Evolutionary conservation across 2,329 filamentous ascomycete genomes (phyloP).

Genomic region (Hortaea sp.): DNA sequence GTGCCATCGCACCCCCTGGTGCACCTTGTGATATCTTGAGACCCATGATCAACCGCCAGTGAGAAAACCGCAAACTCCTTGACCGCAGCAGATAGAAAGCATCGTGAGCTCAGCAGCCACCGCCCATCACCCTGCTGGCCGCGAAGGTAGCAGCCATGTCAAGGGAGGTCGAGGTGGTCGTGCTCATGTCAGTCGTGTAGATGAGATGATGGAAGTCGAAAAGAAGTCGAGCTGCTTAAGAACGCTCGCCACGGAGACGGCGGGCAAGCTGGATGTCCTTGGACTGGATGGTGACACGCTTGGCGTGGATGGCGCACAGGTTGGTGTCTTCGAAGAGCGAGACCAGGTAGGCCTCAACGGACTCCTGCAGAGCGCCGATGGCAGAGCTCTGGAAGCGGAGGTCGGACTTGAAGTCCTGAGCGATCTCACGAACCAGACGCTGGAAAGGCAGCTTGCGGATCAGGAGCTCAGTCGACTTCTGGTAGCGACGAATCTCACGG

Average conservation of each 20-base stretch:
- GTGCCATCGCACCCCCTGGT: slow-evolving; percentile 14
- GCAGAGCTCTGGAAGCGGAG: slow-evolving; percentile 95
- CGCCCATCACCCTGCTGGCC: slow-evolving; percentile 22
- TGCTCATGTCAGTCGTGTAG: slow-evolving; percentile 15
- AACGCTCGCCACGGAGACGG: slow-evolving; percentile 45
- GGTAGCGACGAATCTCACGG: slow-evolving; percentile 83
- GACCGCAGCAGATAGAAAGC: slow-evolving; percentile 10
- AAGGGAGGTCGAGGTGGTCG: slow-evolving; percentile 21
- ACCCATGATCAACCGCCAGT: slow-evolving; percentile 11
- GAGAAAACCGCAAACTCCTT: slow-evolving; percentile 18
- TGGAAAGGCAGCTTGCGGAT: slow-evolving; percentile 73
- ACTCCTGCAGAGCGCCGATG: slow-evolving; percentile 86
- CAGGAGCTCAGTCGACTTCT: slow-evolving; percentile 79
- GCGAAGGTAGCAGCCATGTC: slow-evolving; percentile 5
- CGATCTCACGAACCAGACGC: slow-evolving; percentile 69
- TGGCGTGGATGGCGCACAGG: slow-evolving; percentile 91
- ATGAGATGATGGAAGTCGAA: slow-evolving; percentile 5
- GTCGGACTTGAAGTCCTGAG: slow-evolving; percentile 52
- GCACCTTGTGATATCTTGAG: slow-evolving; percentile 26
- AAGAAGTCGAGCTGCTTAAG: slow-evolving; percentile 28
- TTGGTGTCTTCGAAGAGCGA: slow-evolving; percentile 96
- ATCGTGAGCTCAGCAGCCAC: slow-evolving; percentile 13
- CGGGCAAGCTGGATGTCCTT: slow-evolving; percentile 91
- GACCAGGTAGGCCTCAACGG: slow-evolving; percentile 89
- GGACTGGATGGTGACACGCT: slow-evolving; percentile 81